phyloP scores from a whole-genome alignment of 1,139 yeast genomes.

The Blastobotrys malaysiensis region DNA sequence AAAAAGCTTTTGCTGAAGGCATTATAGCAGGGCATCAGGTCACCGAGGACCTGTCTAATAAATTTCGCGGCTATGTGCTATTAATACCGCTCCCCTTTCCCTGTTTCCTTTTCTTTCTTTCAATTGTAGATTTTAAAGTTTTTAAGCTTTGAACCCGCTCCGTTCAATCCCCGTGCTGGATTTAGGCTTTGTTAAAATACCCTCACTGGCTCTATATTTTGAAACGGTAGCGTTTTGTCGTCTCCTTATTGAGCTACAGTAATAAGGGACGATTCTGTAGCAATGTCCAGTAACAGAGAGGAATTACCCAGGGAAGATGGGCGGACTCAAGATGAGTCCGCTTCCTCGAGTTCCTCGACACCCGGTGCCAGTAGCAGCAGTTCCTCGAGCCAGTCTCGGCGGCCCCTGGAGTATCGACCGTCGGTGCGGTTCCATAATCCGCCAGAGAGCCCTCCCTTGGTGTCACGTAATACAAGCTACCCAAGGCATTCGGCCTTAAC shows the following conservation, averaged over 20 bases:
- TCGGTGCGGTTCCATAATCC: not conserved
- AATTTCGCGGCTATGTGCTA: not conserved
- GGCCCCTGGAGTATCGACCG: not conserved
- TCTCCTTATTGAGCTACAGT: not conserved
- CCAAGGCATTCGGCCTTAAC: not conserved
- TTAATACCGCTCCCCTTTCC: not conserved
- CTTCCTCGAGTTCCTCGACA: not conserved
- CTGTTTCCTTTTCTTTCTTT: not conserved
- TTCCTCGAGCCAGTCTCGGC: not conserved
- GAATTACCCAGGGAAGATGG: not conserved
- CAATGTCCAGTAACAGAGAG: not conserved
- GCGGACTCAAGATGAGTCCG: not conserved
- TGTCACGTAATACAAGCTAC: not conserved
- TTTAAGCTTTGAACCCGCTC: not conserved
- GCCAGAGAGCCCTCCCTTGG: not conserved
- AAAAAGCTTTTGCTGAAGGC: no score
- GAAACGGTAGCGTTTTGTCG: not conserved
- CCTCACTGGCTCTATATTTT: not conserved
- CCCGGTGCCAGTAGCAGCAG: not conserved
- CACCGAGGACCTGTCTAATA: not conserved
- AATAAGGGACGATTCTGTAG: not conserved
- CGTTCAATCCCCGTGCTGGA: not conserved
- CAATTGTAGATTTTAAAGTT: not conserved
- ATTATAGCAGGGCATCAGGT: not conserved
- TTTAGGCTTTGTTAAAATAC: not conserved